These are phyloP conservation scores for Blastobotrys muscicola DNA, from an alignment of 805 yeast species.

Conservation along the genomic window DNA sequence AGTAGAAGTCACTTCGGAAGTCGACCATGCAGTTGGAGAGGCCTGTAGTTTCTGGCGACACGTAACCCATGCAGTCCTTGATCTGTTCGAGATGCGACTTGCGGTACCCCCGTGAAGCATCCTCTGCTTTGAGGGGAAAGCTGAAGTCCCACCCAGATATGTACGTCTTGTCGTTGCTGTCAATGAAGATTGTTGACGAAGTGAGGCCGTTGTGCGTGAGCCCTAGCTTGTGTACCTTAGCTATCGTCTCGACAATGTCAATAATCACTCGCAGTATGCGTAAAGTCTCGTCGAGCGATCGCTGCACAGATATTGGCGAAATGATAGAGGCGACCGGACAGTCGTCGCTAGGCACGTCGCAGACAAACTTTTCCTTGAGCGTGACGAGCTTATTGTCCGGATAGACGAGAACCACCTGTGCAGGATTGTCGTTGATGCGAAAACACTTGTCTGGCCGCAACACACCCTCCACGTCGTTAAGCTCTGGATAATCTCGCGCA, in stretches of 20 bases:
- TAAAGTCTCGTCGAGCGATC: constrained; percentile 15
- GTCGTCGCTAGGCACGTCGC: constrained; percentile 1
- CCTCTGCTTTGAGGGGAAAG: constrained; percentile 35
- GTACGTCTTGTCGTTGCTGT: constrained; percentile 29
- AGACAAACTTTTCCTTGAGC: constrained; percentile 14
- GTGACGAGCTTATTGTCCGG: constrained; percentile 15
- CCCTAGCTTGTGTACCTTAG: constrained; percentile 32
- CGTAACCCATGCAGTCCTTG: constrained; percentile 35
- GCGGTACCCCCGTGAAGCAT: constrained; percentile 34
- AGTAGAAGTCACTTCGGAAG: constrained; percentile 40
- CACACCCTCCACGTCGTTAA: constrained; percentile 14
- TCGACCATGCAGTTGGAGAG: constrained; percentile 33
- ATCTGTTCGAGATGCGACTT: constrained; percentile 32
- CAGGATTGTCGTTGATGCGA: constrained; percentile 12
- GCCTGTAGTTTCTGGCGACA: constrained; percentile 43
- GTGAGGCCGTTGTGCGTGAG: constrained; percentile 42
- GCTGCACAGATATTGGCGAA: not conserved
- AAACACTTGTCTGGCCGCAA: constrained; percentile 15
- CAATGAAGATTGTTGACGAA: constrained; percentile 31
- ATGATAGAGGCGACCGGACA: not conserved
- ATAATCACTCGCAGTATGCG: constrained; percentile 21
- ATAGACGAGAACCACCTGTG: constrained; percentile 14
- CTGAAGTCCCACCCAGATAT: constrained; percentile 42
- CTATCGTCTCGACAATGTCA: constrained; percentile 20
- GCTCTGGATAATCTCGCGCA: constrained; percentile 1